Evolutionary conservation across 169 alveolate species (phyloP).

Genomic region (Cryptosporidium sp.): DNA sequence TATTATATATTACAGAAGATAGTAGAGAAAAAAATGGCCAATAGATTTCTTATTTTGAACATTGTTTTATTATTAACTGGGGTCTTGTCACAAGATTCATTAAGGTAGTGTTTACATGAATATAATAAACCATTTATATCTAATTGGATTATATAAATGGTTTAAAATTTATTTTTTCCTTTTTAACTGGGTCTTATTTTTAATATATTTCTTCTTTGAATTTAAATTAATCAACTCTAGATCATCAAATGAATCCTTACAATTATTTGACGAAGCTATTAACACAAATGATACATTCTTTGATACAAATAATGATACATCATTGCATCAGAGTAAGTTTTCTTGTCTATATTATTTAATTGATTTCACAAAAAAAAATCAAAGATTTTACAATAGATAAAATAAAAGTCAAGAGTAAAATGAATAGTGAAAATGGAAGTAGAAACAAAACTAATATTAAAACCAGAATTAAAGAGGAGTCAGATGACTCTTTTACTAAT

Average conservation of each 20-base stretch:
- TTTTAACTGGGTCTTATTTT: neutral
- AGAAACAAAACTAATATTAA: conserved; percentile 9
- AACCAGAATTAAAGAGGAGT: neutral
- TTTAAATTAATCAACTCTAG: neutral
- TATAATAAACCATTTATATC: neutral
- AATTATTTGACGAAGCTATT: neutral
- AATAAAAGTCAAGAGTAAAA: conserved; percentile 9
- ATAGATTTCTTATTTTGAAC: conserved; percentile 2
- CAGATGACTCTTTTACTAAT: conserved; percentile 5
- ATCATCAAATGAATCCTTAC: conserved; percentile 1
- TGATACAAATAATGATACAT: conserved; percentile 11
- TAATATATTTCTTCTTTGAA: neutral
- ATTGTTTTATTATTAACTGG: neutral
- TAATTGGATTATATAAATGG: neutral
- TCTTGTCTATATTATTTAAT: neutral
- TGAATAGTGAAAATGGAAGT: neutral
- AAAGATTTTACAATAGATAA: conserved; percentile 18
- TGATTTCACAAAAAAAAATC: neutral
- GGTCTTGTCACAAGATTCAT: conserved; percentile 14
- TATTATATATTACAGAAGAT: neutral
- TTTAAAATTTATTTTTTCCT: too few species aligned
- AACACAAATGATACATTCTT: conserved; percentile 12
- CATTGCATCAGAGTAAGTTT: conserved; percentile 18
- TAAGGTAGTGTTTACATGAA: conserved; percentile 14
- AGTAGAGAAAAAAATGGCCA: neutral